Conservation (phyloP, 2,329 filamentous ascomycete species). For the Phyllosticta citribraziliensis region DNA sequence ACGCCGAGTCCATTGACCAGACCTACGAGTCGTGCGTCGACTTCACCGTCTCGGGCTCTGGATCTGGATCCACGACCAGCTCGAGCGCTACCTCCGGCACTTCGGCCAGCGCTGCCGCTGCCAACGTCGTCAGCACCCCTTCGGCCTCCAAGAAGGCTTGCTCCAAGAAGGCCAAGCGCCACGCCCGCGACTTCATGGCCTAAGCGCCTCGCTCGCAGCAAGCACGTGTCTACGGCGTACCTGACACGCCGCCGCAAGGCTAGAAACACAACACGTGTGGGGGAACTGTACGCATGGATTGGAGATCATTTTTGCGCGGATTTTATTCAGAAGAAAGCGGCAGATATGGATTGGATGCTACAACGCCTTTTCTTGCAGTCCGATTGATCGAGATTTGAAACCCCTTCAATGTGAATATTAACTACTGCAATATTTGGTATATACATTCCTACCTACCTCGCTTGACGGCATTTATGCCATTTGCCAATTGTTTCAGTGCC, state of each 20-base stretch:
- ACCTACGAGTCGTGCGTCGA: constrained; percentile 56
- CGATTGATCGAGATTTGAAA: not conserved
- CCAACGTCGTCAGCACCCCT: not conserved
- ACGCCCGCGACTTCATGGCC: not conserved
- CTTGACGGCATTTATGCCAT: not conserved
- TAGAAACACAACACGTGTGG: not conserved
- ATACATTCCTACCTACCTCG: not conserved
- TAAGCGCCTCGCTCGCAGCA: not conserved
- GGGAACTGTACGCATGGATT: not conserved
- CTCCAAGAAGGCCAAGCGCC: constrained; percentile 3
- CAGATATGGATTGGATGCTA: not conserved
- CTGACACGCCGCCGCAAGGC: not conserved
- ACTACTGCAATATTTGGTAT: not conserved
- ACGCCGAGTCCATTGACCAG: constrained; percentile 45
- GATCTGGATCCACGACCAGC: constrained; percentile 16
- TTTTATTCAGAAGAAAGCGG: not conserved
- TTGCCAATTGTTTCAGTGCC: not conserved
- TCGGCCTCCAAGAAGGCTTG: not conserved
- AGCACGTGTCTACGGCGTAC: not conserved
- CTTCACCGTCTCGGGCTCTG: constrained; percentile 37
- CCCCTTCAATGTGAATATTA: not conserved
- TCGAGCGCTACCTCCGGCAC: constrained; percentile 8
- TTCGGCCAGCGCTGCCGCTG: constrained; percentile 1
- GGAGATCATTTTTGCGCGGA: not conserved
- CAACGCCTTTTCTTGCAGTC: not conserved